A percentile compares a stretch with the other conserved stretches of the same genome.
These are phyloP conservation scores for Trichoderma asperelloides DNA, from an alignment of 495 filamentous ascomycete genomes.

Conservation along the genomic window DNA sequence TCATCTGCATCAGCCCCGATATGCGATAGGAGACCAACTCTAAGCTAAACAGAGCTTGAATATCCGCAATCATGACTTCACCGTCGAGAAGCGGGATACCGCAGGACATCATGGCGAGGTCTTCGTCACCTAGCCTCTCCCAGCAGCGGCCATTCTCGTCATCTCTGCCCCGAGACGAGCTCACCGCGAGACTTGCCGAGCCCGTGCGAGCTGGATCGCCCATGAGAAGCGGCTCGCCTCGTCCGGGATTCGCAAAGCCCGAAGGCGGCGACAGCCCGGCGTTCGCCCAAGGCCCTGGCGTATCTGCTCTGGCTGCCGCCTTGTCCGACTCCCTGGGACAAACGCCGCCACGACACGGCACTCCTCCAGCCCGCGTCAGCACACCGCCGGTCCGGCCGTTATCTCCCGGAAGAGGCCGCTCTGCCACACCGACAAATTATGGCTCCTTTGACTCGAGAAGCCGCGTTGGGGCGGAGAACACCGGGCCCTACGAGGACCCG, in stretches of 20 bases:
- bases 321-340: slow-evolving; percentile 56
- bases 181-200: slow-evolving; percentile 64
- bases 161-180: slow-evolving; percentile 51
- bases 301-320: slow-evolving; percentile 69
- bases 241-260: slow-evolving; percentile 23
- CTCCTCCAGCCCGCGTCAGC: slow-evolving; percentile 48
- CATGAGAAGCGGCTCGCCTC: slow-evolving; percentile 9
- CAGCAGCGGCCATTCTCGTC: slow-evolving; percentile 31
- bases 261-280: slow-evolving; percentile 28
- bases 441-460: slow-evolving; percentile 65
- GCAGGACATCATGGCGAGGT: slow-evolving; percentile 29
- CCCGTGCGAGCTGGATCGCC: slow-evolving; percentile 50
- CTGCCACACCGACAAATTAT: slow-evolving; percentile 55
- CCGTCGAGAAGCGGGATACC: slow-evolving; percentile 23
- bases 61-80: slow-evolving; percentile 27
- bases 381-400: slow-evolving; percentile 50
- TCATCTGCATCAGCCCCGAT: background rate
- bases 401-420: slow-evolving; percentile 44
- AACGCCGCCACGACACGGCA: slow-evolving; percentile 51
- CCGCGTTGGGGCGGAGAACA: background rate
- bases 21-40: slow-evolving; percentile 3
- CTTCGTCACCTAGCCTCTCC: slow-evolving; percentile 38
- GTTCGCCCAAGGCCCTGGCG: slow-evolving; percentile 47
- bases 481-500: slow-evolving; percentile 60
- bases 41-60: background rate